Percentiles rank a stretch among this genome's conserved stretches.
These are phyloP conservation scores for Abrus precatorius DNA, from an alignment of 306 rosid species.

Conservation along the genomic window DNA sequence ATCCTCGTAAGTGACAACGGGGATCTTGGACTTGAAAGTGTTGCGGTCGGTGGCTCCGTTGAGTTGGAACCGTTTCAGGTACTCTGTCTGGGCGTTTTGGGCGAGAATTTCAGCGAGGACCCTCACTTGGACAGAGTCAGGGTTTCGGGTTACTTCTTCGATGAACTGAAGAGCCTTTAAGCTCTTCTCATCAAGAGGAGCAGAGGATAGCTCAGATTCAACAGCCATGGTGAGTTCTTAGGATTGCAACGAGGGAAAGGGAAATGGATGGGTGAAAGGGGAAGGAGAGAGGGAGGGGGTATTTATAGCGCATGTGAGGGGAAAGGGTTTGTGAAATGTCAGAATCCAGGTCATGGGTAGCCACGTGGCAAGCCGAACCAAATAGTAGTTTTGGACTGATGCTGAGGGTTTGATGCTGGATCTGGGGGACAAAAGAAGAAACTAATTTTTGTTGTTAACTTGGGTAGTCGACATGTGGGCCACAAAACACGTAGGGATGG, in stretches of 20 bases:
- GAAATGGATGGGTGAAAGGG: not conserved
- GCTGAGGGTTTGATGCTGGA: constrained; percentile 33
- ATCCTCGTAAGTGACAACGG: constrained; percentile 81
- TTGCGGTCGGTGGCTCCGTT: constrained; percentile 75
- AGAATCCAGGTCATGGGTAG: constrained; percentile 31
- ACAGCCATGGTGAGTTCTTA: constrained; percentile 60
- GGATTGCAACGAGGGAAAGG: not conserved
- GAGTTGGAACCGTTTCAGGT: constrained; percentile 65
- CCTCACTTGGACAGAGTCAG: constrained; percentile 61
- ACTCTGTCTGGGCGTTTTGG: constrained; percentile 76
- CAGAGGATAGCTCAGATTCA: constrained; percentile 48
- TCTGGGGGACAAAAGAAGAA: constrained; percentile 34
- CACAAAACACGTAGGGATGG: constrained; percentile 57
- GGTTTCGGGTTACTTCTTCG: constrained; percentile 70
- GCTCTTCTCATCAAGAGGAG: constrained; percentile 61
- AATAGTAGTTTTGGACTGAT: constrained; percentile 50
- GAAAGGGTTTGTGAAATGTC: constrained; percentile 10
- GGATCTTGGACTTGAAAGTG: constrained; percentile 75
- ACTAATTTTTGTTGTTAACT: constrained; percentile 1
- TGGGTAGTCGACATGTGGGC: constrained; percentile 62
- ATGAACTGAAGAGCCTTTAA: constrained; percentile 70
- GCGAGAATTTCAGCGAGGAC: constrained; percentile 68
- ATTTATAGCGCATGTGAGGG: constrained; percentile 52
- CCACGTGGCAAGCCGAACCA: constrained; percentile 32
- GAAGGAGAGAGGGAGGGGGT: not conserved